Percentiles rank a stretch among this genome's conserved stretches.
Evolutionary conservation across 2,329 filamentous ascomycete species (phyloP).

Genomic region (Colletotrichum graminicola): DNA sequence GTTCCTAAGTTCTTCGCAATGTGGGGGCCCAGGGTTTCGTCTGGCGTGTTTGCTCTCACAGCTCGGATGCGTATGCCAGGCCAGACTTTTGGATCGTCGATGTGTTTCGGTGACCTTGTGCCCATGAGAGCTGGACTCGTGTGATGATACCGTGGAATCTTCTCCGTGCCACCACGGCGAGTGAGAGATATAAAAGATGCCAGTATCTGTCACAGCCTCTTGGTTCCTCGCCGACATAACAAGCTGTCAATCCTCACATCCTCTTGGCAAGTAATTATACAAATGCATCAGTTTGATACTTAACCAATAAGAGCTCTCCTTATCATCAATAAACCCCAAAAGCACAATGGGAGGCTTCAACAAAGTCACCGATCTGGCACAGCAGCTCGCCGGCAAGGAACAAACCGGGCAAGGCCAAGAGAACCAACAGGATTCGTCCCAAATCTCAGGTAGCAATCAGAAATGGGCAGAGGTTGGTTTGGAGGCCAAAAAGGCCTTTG

Average conservation of each 20-base stretch:
- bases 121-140: background rate
- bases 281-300: background rate
- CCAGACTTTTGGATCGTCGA: slow-evolving; percentile 4
- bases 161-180: no score
- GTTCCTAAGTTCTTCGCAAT: background rate
- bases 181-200: background rate
- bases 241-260: background rate
- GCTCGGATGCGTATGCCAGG: slow-evolving; percentile 17
- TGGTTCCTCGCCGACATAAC: background rate
- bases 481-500: slow-evolving; percentile 37
- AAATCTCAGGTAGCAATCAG: background rate
- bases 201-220: background rate
- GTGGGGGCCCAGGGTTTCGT: slow-evolving; percentile 10
- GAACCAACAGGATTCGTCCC: slow-evolving; percentile 15
- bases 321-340: no score
- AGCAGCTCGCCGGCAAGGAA: slow-evolving; percentile 43
- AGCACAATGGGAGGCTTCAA: slow-evolving; percentile 45
- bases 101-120: slow-evolving; percentile 1
- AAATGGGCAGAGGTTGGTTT: slow-evolving; percentile 39
- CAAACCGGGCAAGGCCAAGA: slow-evolving; percentile 24
- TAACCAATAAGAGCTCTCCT: background rate
- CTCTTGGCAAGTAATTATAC: no score
- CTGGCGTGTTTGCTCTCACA: background rate
- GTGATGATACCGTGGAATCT: background rate
- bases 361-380: slow-evolving; percentile 44